Conservation (phyloP, 495 filamentous ascomycete genomes). For the Umbilicaria muhlenbergii region DNA sequence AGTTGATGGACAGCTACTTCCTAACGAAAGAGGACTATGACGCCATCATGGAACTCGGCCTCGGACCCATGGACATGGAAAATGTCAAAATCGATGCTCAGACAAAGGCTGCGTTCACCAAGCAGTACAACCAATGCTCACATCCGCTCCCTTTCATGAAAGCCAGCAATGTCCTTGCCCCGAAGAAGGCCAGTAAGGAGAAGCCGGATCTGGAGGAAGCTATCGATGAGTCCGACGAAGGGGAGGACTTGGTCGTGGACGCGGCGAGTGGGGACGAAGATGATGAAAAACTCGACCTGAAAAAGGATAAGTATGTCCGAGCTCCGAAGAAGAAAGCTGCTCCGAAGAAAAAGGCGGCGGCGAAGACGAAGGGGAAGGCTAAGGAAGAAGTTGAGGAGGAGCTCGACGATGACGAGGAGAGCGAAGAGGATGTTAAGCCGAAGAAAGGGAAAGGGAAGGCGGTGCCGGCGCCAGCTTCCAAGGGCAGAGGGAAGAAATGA, state of each 20-base stretch:
- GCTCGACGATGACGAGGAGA: constrained; percentile 25
- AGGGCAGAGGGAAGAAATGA: constrained; percentile 20
- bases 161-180: constrained; percentile 58
- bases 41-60: constrained; percentile 74
- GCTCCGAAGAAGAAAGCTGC: constrained; percentile 53
- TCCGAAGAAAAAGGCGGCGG: constrained; percentile 14
- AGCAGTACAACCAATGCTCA: constrained; percentile 69
- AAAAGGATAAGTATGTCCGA: constrained; percentile 94
- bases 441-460: constrained; percentile 36
- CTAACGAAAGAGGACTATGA: constrained; percentile 94
- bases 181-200: constrained; percentile 52
- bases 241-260: constrained; percentile 38
- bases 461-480: constrained; percentile 19
- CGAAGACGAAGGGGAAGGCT: constrained; percentile 32
- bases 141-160: constrained; percentile 97
- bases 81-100: constrained; percentile 64
- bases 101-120: constrained; percentile 79
- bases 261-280: constrained; percentile 42
- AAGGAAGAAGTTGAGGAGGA: constrained; percentile 39
- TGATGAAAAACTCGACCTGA: constrained; percentile 61
- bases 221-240: constrained; percentile 81
- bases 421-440: constrained; percentile 34
- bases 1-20: constrained; percentile 94
- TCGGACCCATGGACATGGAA: constrained; percentile 66
- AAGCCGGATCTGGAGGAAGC: constrained; percentile 92